Base-by-base conservation (phyloP, 257 asterid genomes). In the Voacanga thouarsii region DNA sequence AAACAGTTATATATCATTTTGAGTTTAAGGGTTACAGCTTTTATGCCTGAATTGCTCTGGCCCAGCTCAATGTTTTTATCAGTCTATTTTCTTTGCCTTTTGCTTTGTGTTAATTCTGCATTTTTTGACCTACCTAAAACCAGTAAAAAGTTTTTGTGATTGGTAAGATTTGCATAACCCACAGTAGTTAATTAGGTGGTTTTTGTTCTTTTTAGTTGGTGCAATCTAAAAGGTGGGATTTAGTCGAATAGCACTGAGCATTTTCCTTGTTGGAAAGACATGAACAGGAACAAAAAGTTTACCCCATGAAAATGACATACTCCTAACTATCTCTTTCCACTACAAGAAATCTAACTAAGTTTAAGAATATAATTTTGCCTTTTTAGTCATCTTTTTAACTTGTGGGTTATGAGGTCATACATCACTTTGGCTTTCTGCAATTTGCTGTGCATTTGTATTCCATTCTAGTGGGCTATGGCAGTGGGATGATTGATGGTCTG, bases 301-400 rank as follows among this genome's bases (percentile, higher is more conserved):
- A 73, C 74, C 67, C 74, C 33, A 45, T 64, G 97, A 92, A 82
- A 87, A 88, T 77, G 97, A 92, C 94, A 44, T 71, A 60, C 75
- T 84, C 95, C 92, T 89, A 91, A 89, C 80, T 55, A 56, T 77
- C 3, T 53, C 37, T 86, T 83, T 84, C 85, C 86, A 84, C 83
- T 81, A 3, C 60, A 68, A 19, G 14, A 49, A 60, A 60, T 56
- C 60, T 33, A 33, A 57, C 67, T 63, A 80, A 24, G 37, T 72
- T 76, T 63, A 75, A 75, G 53, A 75, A 72, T 78, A 37, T 53
- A 26, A n/a, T 75, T 75, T 60, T 64, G 61, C 67, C 45, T 78
- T 78, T 67, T 69, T 72, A 6, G 55, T 73, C 56, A 68, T 44
- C 50, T 72, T 83, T 65, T 45, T 49, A 23, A 70, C 73, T 75